phyloP scores from a whole-genome alignment of 768 basidiomycete genomes.

The Sarcomyxa edulis region DNA sequence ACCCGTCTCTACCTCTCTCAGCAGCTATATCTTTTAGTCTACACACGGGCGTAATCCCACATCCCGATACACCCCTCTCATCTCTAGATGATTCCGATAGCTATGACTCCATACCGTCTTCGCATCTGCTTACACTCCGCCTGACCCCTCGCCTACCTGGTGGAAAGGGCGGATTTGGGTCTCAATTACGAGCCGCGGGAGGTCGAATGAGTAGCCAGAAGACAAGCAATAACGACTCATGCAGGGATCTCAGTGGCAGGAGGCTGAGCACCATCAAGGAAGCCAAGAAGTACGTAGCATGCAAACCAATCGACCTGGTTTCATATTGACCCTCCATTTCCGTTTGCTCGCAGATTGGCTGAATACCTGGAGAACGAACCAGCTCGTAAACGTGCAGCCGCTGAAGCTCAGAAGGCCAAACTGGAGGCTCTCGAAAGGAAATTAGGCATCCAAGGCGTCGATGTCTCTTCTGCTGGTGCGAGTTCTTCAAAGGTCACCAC shows the following conservation, averaged over 20 bases:
- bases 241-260: constrained; percentile 86
- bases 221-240: constrained; percentile 92
- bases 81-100: constrained; percentile 18
- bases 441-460: constrained; percentile 52
- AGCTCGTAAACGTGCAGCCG: constrained; percentile 70
- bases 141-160: constrained; percentile 74
- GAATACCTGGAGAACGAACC: constrained; percentile 85
- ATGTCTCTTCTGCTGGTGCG: constrained; percentile 12
- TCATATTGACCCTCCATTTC: not conserved
- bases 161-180: constrained; percentile 97
- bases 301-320: not conserved
- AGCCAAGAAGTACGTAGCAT: constrained; percentile 72
- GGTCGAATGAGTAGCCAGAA: constrained; percentile 97
- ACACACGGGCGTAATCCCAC: constrained; percentile 32
- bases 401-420: constrained; percentile 75
- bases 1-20: constrained; percentile 39
- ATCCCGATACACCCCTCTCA: constrained; percentile 23
- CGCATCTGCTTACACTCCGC: constrained; percentile 55
- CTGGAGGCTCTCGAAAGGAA: constrained; percentile 81
- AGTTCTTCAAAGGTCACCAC: constrained; percentile 25
- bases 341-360: constrained; percentile 49
- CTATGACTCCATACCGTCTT: constrained; percentile 10
- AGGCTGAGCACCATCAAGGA: constrained; percentile 93
- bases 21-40: constrained; percentile 32
- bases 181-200: constrained; percentile 92